Evolutionary conservation across 2,329 filamentous ascomycete species (phyloP), one percentile per base, ranked within the genome.

Genomic region (Ophiosphaerella herpotricha): DNA sequence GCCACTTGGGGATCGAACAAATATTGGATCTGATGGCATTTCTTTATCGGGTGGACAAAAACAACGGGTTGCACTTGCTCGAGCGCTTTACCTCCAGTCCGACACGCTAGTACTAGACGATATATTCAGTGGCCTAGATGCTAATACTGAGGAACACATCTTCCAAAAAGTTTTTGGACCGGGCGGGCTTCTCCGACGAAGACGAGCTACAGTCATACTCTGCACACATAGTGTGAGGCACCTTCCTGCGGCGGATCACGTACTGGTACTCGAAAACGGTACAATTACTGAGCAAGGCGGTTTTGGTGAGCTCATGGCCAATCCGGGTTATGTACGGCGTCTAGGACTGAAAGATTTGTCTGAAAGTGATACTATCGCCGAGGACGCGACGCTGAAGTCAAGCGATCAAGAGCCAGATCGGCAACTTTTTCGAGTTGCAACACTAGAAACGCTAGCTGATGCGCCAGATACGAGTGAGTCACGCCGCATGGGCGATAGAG

Each of bases 31-130:
- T 55, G 74, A 76, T 48, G 79, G 79, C 9, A 67, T 78, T 42
- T 70, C 72, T 4, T 68, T 81, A 5, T 79, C 77, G 55, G 78
- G 78, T 12, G 79, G 79, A 3, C 79, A 82, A 53, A 76, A 75
- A 44, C 77, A 79, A 52, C 71, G 78, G 14, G 72, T 80, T 43
- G 23, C 77, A n/a, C 70, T 81, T 6, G 79, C 79, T 18, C 71
- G 80, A 45, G 78, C 79, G 18, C 63, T 80, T 7, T 81, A 81
- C 59, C 67, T 77, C 5, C 68, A 73, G 24, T 66, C 68, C 23
- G 64, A 72, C 18, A 56, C 78, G 14, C 61, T 80, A 14, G 64
- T 82, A 6, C 63, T 81, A 8, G 79, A 81, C 50, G 78, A 81
- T 54, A 70, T 77, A 4, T 69, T 81, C 12, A 77, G 75, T 46